Conservation (phyloP, 192 early-diverging fungal genomes). For the Coemansia sp. region DNA sequence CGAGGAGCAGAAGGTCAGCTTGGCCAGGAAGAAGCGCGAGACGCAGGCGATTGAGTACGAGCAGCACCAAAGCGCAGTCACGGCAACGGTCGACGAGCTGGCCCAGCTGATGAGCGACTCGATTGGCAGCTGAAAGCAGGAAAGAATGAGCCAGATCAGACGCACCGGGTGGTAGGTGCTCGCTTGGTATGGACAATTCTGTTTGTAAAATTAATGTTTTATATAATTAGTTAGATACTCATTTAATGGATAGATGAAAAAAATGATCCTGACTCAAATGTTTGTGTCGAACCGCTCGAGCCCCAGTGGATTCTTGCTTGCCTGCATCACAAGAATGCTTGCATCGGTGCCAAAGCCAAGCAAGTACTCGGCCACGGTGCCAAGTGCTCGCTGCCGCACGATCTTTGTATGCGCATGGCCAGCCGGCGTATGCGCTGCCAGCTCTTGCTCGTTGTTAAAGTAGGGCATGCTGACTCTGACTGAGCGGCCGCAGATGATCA, state of each 20-base stretch:
- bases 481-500: slow-evolving; percentile 43
- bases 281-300: not conserved
- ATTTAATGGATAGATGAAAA: too few species aligned
- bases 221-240: too few species aligned
- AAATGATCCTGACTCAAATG: not conserved
- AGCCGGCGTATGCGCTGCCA: slow-evolving; percentile 9
- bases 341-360: slow-evolving; percentile 44
- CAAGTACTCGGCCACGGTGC: slow-evolving; percentile 40
- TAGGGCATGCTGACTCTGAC: slow-evolving; percentile 23
- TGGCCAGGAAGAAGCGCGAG: slow-evolving; percentile 30
- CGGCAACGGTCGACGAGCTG: slow-evolving; percentile 33
- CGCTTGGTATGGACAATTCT: too few species aligned
- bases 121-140: not conserved
- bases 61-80: slow-evolving; percentile 27
- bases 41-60: slow-evolving; percentile 28
- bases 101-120: slow-evolving; percentile 40
- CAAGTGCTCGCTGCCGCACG: slow-evolving; percentile 40
- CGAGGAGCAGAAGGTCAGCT: slow-evolving; percentile 12
- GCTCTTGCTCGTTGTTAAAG: slow-evolving; percentile 30
- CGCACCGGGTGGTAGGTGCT: too few species aligned
- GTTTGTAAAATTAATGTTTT: too few species aligned
- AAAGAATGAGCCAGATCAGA: not conserved
- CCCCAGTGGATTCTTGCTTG: slow-evolving; percentile 14
- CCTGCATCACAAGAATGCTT: slow-evolving; percentile 54
- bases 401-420: slow-evolving; percentile 27